Conservation (phyloP, 495 filamentous ascomycete species). For the Neurospora sp. region DNA sequence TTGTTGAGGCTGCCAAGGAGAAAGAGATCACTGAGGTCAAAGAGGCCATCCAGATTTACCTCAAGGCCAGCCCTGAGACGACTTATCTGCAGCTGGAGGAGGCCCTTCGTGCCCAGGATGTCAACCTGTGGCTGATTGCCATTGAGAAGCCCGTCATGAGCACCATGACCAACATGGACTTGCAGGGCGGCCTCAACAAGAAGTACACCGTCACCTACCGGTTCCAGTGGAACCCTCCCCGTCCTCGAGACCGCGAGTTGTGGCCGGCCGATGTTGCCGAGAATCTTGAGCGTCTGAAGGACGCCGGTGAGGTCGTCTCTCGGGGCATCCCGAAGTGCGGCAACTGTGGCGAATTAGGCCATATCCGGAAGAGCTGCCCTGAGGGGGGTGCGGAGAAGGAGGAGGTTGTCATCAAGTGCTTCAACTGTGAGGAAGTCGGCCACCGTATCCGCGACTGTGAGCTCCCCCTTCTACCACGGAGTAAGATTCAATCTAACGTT, state of each 20-base stretch:
- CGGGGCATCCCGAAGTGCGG: constrained; percentile 56
- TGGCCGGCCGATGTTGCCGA: constrained; percentile 61
- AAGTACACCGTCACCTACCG: constrained; percentile 67
- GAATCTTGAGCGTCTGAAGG: constrained; percentile 60
- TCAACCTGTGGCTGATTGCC: constrained; percentile 66
- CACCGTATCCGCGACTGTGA: constrained; percentile 64
- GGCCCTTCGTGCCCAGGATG: constrained; percentile 54
- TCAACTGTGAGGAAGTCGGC: constrained; percentile 60
- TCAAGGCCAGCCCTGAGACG: constrained; percentile 57
- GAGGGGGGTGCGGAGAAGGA: constrained; percentile 45
- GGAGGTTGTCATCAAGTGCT: constrained; percentile 54
- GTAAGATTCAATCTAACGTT: constrained; percentile 17
- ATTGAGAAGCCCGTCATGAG: constrained; percentile 52
- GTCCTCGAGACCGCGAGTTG: constrained; percentile 45
- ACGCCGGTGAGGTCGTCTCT: constrained; percentile 62
- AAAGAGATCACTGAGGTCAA: constrained; percentile 68
- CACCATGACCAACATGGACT: constrained; percentile 66
- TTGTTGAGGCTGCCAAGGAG: constrained; percentile 52
- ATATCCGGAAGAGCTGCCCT: constrained; percentile 54
- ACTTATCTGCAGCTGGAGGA: constrained; percentile 65
- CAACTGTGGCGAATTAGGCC: constrained; percentile 69
- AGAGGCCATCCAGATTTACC: constrained; percentile 60
- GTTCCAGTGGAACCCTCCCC: constrained; percentile 51
- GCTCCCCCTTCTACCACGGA: constrained; percentile 14
- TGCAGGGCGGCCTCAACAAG: constrained; percentile 70